Percentiles rank a stretch among this genome's conserved stretches.
Conservation (phyloP, 2,329 filamentous ascomycete genomes). For the Talaromyces funiculosus region DNA sequence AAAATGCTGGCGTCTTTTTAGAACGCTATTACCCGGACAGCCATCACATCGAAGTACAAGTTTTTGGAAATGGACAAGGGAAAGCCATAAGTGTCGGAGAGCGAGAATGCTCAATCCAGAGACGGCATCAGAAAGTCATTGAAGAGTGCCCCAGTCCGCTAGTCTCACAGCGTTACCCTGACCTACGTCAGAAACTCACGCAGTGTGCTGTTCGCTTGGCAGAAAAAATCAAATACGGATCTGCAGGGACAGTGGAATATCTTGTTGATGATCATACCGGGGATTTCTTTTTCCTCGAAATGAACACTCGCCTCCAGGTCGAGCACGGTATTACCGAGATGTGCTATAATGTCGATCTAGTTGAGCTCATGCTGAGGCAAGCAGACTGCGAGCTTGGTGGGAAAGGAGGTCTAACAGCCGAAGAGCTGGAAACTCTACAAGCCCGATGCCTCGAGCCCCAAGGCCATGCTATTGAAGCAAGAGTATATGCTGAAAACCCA, state of each 20-base stretch:
- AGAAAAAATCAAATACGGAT: conserved; percentile 61
- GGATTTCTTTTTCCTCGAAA: conserved; percentile 65
- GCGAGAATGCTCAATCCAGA: conserved; percentile 80
- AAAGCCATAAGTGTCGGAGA: conserved; percentile 80
- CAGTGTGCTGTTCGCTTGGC: conserved; percentile 66
- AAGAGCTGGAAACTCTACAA: conserved; percentile 21
- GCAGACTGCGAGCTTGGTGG: conserved; percentile 47
- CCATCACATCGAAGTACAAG: conserved; percentile 82
- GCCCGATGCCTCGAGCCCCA: not conserved
- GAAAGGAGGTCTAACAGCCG: conserved; percentile 34
- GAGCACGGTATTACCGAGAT: conserved; percentile 56
- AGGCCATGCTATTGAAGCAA: conserved; percentile 45
- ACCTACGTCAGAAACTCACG: conserved; percentile 57
- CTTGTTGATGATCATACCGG: conserved; percentile 78
- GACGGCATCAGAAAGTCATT: conserved; percentile 83
- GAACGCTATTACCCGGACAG: conserved; percentile 76
- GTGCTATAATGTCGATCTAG: conserved; percentile 51
- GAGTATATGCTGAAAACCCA: conserved; percentile 56
- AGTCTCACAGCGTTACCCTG: conserved; percentile 23
- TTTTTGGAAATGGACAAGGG: conserved; percentile 77
- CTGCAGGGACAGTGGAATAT: conserved; percentile 84
- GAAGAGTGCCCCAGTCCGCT: conserved; percentile 82
- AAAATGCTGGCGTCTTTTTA: conserved; percentile 69
- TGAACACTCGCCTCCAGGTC: conserved; percentile 56
- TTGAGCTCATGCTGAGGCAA: conserved; percentile 52